These are phyloP conservation scores for Biancaea sappan DNA, from an alignment of 306 rosid genomes.

Conservation along the genomic window DNA sequence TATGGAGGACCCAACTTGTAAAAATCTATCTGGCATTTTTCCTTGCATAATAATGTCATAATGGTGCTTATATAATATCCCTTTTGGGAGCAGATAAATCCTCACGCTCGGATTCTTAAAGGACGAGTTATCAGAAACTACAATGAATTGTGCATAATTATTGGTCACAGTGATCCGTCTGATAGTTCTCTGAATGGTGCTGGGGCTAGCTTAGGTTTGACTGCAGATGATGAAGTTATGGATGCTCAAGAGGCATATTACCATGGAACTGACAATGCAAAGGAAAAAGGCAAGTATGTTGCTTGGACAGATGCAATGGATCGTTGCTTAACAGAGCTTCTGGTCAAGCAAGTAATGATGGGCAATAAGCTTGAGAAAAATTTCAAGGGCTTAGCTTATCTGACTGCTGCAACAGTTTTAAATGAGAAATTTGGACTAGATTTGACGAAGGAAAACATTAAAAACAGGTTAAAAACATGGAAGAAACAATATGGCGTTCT, in stretches of 20 bases:
- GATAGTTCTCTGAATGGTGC: slow-evolving; percentile 33
- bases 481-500: slow-evolving; percentile 48
- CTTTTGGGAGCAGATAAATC: slow-evolving; percentile 44
- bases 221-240: slow-evolving; percentile 39
- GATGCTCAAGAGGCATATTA: slow-evolving; percentile 40
- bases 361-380: slow-evolving; percentile 58
- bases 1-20: slow-evolving; percentile 29
- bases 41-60: slow-evolving; percentile 25
- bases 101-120: slow-evolving; percentile 56
- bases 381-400: slow-evolving; percentile 53
- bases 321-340: slow-evolving; percentile 49
- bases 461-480: slow-evolving; percentile 53
- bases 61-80: slow-evolving; percentile 4
- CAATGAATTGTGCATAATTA: slow-evolving; percentile 49
- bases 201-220: slow-evolving; percentile 40
- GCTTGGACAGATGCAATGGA: slow-evolving; percentile 64
- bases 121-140: slow-evolving; percentile 55
- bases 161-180: slow-evolving; percentile 50
- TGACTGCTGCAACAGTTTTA: slow-evolving; percentile 43
- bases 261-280: slow-evolving; percentile 36
- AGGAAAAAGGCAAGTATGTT: slow-evolving; percentile 40
- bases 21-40: neutral
- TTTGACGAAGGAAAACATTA: slow-evolving; percentile 50
- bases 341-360: slow-evolving; percentile 52
- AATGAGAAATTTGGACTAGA: slow-evolving; percentile 55